phyloP scores from a whole-genome alignment of 2,329 filamentous ascomycete genomes.

The Thielaviopsis punctulata region DNA sequence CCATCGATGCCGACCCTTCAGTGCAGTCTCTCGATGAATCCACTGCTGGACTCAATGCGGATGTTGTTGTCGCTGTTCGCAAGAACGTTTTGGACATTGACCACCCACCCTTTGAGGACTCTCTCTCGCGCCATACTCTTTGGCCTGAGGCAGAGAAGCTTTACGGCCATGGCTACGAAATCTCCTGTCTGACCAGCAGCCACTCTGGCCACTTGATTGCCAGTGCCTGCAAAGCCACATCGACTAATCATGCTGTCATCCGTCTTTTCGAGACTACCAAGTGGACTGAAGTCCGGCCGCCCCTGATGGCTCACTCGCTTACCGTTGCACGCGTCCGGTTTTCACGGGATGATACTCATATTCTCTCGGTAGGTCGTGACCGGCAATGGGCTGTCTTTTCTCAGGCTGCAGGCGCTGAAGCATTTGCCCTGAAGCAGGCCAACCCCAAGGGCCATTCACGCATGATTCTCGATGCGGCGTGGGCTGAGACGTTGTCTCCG shows the following conservation, averaged over 20 bases:
- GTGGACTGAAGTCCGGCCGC: slow-evolving; percentile 77
- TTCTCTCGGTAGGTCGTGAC: slow-evolving; percentile 83
- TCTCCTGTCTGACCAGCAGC: slow-evolving; percentile 68
- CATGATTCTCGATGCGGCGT: slow-evolving; percentile 82
- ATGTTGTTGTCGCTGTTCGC: slow-evolving; percentile 37
- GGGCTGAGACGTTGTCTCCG: slow-evolving; percentile 41
- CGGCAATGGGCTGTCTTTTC: slow-evolving; percentile 78
- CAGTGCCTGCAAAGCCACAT: slow-evolving; percentile 84
- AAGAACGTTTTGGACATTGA: slow-evolving; percentile 46
- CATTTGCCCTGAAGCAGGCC: slow-evolving; percentile 41
- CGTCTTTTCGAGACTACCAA: slow-evolving; percentile 70
- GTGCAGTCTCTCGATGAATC: slow-evolving; percentile 21
- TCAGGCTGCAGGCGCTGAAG: slow-evolving; percentile 22
- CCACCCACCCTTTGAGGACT: slow-evolving; percentile 76
- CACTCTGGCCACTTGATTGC: slow-evolving; percentile 62
- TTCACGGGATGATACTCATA: slow-evolving; percentile 50
- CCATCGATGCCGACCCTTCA: slow-evolving; percentile 34
- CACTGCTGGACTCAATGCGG: slow-evolving; percentile 30
- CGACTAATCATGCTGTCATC: slow-evolving; percentile 85
- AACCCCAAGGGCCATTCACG: slow-evolving; percentile 76
- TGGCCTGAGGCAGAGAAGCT: slow-evolving; percentile 96
- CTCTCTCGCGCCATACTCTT: slow-evolving; percentile 72
- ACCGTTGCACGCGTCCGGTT: slow-evolving; percentile 76
- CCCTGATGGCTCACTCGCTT: slow-evolving; percentile 68
- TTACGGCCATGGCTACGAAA: slow-evolving; percentile 95